Evolutionary conservation across 2,329 filamentous ascomycete genomes (phyloP).

Genomic region (Cladophialophora carrionii): DNA sequence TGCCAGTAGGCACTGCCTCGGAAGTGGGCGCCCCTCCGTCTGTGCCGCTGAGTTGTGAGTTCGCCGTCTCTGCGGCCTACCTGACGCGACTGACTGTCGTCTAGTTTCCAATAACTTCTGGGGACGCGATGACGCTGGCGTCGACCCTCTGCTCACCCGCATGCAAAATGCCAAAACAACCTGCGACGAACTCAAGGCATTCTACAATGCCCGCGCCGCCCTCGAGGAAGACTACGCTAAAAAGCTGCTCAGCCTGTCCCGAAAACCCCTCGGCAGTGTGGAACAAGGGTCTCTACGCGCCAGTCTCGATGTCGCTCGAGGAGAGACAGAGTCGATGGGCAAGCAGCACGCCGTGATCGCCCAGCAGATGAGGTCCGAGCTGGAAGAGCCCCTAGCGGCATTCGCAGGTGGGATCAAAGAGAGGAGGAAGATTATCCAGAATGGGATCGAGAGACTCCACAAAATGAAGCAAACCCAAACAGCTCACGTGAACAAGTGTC

Average conservation of each 20-base stretch:
- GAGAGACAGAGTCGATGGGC: slow-evolving; percentile 88
- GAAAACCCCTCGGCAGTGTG: slow-evolving; percentile 85
- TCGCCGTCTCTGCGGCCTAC: neutral
- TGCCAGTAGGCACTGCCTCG: slow-evolving; percentile 30
- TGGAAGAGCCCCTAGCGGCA: slow-evolving; percentile 89
- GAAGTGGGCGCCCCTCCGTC: slow-evolving; percentile 34
- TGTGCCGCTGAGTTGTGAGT: slow-evolving; percentile 36
- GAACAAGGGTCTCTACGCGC: slow-evolving; percentile 81
- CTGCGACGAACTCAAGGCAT: slow-evolving; percentile 87
- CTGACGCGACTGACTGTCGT: neutral
- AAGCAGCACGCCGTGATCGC: slow-evolving; percentile 92
- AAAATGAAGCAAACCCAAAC: slow-evolving; percentile 95
- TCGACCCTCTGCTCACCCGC: slow-evolving; percentile 85
- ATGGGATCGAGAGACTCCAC: slow-evolving; percentile 87
- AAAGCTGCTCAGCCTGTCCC: slow-evolving; percentile 81
- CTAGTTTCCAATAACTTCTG: slow-evolving; percentile 95
- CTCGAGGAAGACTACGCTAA: slow-evolving; percentile 97
- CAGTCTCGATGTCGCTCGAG: slow-evolving; percentile 84
- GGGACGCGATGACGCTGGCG: slow-evolving; percentile 98
- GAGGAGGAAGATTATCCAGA: slow-evolving; percentile 92
- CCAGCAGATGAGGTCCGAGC: slow-evolving; percentile 89
- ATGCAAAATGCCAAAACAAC: slow-evolving; percentile 95
- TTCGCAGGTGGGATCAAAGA: slow-evolving; percentile 97
- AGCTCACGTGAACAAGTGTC: slow-evolving; percentile 86
- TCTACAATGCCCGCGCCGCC: slow-evolving; percentile 86